Evolutionary conservation across 73 alveolate species (phyloP).

Genomic region (Uronychia binucleata): DNA sequence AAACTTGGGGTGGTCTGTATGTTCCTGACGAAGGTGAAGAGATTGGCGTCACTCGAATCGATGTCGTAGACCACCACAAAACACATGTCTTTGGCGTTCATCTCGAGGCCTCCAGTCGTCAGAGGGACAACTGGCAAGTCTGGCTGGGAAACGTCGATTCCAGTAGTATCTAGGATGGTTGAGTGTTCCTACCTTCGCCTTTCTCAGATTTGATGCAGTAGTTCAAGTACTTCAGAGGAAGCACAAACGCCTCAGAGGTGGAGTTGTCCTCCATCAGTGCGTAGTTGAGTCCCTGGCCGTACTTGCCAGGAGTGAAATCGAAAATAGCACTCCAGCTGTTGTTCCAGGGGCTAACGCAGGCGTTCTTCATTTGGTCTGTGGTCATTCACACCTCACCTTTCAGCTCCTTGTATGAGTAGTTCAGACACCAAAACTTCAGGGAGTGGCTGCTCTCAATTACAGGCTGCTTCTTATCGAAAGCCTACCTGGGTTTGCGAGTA

Average conservation of each 20-base stretch:
- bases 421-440: constrained; percentile 40
- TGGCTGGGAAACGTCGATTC: background rate
- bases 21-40: background rate
- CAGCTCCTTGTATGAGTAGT: constrained; percentile 51
- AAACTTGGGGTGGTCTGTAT: background rate
- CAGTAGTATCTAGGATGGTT: background rate
- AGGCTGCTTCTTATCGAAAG: constrained; percentile 19
- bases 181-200: background rate
- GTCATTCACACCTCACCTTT: background rate
- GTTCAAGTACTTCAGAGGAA: background rate
- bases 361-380: constrained; percentile 24
- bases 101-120: constrained; percentile 4
- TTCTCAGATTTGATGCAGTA: background rate
- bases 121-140: background rate
- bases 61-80: background rate
- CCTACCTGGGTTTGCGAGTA: constrained; percentile 45
- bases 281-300: constrained; percentile 12
- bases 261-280: constrained; percentile 5
- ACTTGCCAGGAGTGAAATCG: constrained; percentile 53
- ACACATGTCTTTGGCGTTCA: background rate
- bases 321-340: constrained; percentile 53
- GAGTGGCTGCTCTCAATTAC: constrained; percentile 43
- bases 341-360: constrained; percentile 44
- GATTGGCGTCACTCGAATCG: background rate
- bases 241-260: background rate